These are phyloP conservation scores for Geotrichum carabidarum DNA, from an alignment of 1,139 yeast species.

Conservation along the genomic window DNA sequence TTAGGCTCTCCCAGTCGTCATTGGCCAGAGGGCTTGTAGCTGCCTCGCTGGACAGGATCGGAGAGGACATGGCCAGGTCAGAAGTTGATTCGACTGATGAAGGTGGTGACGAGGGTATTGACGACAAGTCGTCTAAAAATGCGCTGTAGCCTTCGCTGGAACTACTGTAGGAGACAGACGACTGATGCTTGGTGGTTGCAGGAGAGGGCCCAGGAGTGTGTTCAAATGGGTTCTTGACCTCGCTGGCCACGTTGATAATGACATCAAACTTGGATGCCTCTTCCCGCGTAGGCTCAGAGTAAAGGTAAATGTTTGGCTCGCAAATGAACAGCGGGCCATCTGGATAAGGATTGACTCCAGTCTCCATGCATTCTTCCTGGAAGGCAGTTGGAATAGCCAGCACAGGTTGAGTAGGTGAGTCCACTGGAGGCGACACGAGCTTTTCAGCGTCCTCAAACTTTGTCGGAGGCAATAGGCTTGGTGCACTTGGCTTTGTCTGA, in stretches of 20 bases:
- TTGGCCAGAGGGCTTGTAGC: not conserved
- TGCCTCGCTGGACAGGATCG: not conserved
- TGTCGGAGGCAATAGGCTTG: not conserved
- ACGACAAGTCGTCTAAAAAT: constrained; percentile 5
- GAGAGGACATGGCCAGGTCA: not conserved
- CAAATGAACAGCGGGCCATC: constrained; percentile 5
- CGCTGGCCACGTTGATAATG: constrained; percentile 83
- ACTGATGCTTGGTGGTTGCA: not conserved
- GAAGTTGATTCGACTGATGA: constrained; percentile 5
- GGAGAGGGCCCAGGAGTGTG: not conserved
- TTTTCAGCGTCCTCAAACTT: not conserved
- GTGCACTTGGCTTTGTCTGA: not conserved
- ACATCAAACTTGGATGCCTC: constrained; percentile 61
- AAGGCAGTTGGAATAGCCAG: not conserved
- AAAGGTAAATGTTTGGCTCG: constrained; percentile 43
- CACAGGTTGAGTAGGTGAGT: not conserved
- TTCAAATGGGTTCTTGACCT: constrained; percentile 45
- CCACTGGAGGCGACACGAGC: not conserved
- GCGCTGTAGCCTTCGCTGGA: constrained; percentile 3
- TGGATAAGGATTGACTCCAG: constrained; percentile 2
- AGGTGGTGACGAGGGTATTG: constrained; percentile 15
- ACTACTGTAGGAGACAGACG: constrained; percentile 11
- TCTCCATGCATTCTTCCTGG: constrained; percentile 10
- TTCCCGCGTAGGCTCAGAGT: constrained; percentile 53
- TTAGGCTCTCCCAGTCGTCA: not conserved